Conservation (phyloP, 441 rosid genomes). For the Brassica balearica region DNA sequence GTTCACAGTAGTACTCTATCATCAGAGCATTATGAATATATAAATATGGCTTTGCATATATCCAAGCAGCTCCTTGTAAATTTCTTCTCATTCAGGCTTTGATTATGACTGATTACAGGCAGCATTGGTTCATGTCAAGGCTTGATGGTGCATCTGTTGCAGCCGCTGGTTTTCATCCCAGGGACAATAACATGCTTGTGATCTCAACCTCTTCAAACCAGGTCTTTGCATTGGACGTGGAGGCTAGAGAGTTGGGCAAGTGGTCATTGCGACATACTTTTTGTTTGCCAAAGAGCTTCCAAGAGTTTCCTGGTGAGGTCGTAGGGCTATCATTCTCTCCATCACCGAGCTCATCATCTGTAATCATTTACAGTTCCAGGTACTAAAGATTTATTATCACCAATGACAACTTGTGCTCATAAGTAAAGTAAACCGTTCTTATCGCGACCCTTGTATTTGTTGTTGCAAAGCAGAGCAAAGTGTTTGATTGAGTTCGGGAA, state of each 20-base stretch:
- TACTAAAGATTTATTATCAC: slow-evolving; percentile 26
- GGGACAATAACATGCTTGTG: slow-evolving; percentile 67
- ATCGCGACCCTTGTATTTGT: slow-evolving; percentile 8
- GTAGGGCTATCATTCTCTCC: slow-evolving; percentile 87
- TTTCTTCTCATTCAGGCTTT: neutral
- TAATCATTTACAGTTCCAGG: slow-evolving; percentile 93
- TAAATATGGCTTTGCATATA: slow-evolving; percentile 8
- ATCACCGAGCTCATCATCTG: slow-evolving; percentile 62
- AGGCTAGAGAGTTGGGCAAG: slow-evolving; percentile 85
- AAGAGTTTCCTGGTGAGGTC: slow-evolving; percentile 96
- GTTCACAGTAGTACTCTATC: neutral
- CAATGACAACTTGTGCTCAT: neutral
- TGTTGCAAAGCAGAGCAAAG: slow-evolving; percentile 66
- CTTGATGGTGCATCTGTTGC: slow-evolving; percentile 93
- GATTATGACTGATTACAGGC: slow-evolving; percentile 55
- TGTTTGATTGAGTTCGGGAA: slow-evolving; percentile 81
- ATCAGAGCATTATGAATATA: neutral
- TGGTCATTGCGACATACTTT: slow-evolving; percentile 73
- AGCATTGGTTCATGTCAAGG: slow-evolving; percentile 96
- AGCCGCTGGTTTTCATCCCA: slow-evolving; percentile 91
- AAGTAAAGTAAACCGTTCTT: neutral
- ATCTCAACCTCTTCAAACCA: slow-evolving; percentile 86
- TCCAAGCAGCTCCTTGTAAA: slow-evolving; percentile 1
- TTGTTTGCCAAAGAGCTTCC: slow-evolving; percentile 72
- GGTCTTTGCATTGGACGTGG: slow-evolving; percentile 87